These are phyloP conservation scores for Sugiyamaella xylanicola DNA, from an alignment of 1,139 yeast species.

Conservation along the genomic window DNA sequence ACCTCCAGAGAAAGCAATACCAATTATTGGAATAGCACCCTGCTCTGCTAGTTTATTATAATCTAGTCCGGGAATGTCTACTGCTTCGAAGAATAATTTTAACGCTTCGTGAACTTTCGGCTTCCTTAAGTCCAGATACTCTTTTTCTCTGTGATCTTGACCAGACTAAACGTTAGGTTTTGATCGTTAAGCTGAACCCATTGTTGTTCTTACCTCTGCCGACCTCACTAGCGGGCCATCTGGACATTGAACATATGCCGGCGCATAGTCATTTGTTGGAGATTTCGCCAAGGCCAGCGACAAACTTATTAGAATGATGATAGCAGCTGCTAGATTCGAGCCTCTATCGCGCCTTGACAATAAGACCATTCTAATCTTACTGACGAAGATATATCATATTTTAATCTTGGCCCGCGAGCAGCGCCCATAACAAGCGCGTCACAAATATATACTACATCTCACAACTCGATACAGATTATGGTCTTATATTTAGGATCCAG, in stretches of 20 bases:
- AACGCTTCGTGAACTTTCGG: conserved; percentile 18
- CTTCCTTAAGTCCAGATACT: conserved; percentile 20
- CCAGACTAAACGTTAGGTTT: conserved; percentile 17
- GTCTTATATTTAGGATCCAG: not conserved
- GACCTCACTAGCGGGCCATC: conserved; percentile 22
- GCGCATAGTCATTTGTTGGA: conserved; percentile 26
- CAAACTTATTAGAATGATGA: not conserved
- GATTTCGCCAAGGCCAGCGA: conserved; percentile 14
- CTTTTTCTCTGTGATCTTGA: conserved; percentile 16
- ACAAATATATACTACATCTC: no score
- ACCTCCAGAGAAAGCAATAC: conserved; percentile 71
- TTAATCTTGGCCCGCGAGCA: not conserved
- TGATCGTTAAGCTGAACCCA: not conserved
- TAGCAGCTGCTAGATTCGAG: not conserved
- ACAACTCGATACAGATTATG: not conserved
- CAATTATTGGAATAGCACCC: conserved; percentile 41
- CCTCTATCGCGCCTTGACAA: not conserved
- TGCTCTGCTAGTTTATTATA: conserved; percentile 19
- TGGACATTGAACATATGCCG: conserved; percentile 28
- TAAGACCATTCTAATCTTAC: conserved; percentile 1
- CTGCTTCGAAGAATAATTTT: conserved; percentile 42
- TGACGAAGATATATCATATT: conserved; percentile 2
- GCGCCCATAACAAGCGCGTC: no score
- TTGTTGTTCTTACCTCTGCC: conserved; percentile 19
- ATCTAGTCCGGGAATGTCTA: conserved; percentile 40